Evolutionary conservation across 441 rosid genomes (phyloP).

Genomic region (Erodium chrysanthum): DNA sequence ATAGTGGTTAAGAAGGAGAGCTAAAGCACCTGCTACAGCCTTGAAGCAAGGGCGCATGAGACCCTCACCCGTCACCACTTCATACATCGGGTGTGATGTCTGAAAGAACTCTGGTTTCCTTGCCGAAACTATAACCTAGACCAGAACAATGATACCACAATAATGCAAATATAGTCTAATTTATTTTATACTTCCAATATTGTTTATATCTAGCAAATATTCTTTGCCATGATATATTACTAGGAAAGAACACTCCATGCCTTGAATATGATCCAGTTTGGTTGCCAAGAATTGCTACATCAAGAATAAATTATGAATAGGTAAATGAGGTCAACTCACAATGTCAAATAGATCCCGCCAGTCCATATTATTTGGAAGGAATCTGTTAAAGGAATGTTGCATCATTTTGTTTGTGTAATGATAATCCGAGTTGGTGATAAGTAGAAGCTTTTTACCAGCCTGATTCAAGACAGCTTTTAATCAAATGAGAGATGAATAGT

Average conservation of each 20-base stretch:
- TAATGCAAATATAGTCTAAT: slow-evolving; percentile 1
- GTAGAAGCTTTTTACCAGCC: slow-evolving; percentile 95
- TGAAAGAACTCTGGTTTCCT: slow-evolving; percentile 98
- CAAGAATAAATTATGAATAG: background rate
- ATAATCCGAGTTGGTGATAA: slow-evolving; percentile 90
- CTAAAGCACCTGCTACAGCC: slow-evolving; percentile 57
- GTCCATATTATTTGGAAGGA: slow-evolving; percentile 79
- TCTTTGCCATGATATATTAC: too few species aligned
- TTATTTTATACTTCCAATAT: background rate
- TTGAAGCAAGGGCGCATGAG: slow-evolving; percentile 96
- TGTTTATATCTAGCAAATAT: too few species aligned
- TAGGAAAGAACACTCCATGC: too few species aligned
- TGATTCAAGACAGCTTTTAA: slow-evolving; percentile 25
- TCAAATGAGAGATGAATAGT: slow-evolving; percentile 17
- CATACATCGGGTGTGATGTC: slow-evolving; percentile 88
- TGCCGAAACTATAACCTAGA: slow-evolving; percentile 88
- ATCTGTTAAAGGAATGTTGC: slow-evolving; percentile 87
- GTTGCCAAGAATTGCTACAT: background rate
- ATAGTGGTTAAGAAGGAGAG: slow-evolving; percentile 16
- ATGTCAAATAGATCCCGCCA: slow-evolving; percentile 93
- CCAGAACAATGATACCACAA: slow-evolving; percentile 8
- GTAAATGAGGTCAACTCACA: slow-evolving; percentile 31
- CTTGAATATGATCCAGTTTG: background rate
- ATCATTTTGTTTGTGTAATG: slow-evolving; percentile 95
- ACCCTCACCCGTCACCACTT: slow-evolving; percentile 92